Evolutionary conservation across 371 early-diverging fungal genomes (phyloP).

Genomic region (Cokeromyces recurvatus): DNA sequence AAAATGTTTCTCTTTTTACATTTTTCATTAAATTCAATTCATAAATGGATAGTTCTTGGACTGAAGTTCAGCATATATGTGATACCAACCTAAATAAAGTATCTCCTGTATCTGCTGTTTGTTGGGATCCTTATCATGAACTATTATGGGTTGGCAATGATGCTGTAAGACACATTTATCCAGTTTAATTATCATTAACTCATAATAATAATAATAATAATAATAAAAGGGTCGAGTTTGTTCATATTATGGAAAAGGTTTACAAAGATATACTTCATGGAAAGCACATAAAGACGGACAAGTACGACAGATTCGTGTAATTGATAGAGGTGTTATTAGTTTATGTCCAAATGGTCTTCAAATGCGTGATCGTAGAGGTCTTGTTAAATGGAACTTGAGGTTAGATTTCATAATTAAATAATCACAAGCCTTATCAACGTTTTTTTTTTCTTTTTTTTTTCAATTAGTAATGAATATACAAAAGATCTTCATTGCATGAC

Average conservation of each 20-base stretch:
- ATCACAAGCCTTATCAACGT: too few relatives aligned
- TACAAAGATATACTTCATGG: slow-evolving; percentile 67
- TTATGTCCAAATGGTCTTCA: slow-evolving; percentile 64
- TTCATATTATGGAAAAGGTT: slow-evolving; percentile 53
- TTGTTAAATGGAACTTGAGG: slow-evolving; percentile 69
- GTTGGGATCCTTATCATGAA: slow-evolving; percentile 77
- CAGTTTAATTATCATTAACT: too few relatives aligned
- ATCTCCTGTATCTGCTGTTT: slow-evolving; percentile 50
- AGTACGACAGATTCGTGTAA: slow-evolving; percentile 63
- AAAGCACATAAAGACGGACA: slow-evolving; percentile 59
- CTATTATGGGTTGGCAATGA: slow-evolving; percentile 78
- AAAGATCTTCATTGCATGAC: slow-evolving; percentile 67
- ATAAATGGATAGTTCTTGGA: slow-evolving; percentile 48
- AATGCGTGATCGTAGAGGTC: slow-evolving; percentile 64
- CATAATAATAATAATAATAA: too few relatives aligned
- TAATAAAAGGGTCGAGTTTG: slow-evolving; percentile 65
- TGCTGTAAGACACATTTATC: slow-evolving; percentile 40
- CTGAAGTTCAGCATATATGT: slow-evolving; percentile 43
- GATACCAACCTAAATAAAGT: slow-evolving; percentile 37
- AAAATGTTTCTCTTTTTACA: too few relatives aligned
- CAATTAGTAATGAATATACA: slow-evolving; percentile 47
- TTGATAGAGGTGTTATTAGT: slow-evolving; percentile 65
- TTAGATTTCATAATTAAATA: slow-evolving; percentile 11
- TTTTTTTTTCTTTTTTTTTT: too few relatives aligned
- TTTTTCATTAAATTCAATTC: too few relatives aligned